Evolutionary conservation across 2,329 filamentous ascomycete genomes (phyloP), one percentile per base, ranked within the genome.

Genomic region (Talaromyces sp.): DNA sequence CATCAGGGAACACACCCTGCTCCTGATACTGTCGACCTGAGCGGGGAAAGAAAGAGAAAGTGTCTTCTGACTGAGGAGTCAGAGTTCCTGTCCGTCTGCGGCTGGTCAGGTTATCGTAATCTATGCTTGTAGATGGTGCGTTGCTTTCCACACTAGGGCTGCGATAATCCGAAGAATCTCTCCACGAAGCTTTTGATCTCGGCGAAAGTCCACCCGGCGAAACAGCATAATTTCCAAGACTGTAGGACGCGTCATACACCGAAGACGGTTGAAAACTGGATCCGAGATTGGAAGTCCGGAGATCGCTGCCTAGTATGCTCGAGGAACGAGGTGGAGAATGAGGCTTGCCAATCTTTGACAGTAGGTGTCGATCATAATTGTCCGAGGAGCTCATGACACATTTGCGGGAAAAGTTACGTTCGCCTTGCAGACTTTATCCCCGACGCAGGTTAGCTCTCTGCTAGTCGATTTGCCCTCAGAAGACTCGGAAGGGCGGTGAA

Each of bases 1-100:
- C 71, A 63, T 80, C 81, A 3, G 80, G 77, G 68, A 85, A 85
- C 58, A 82, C 77, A 65, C 81, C 80, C 58, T 85, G 84, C 66
- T 89, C 86, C 75, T 87, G 87, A 70, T 84, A 87, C 54, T 85
- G 84, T 62, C 85, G 80, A 64, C 85, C 82, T 16, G 84, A 84
- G 54, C 79, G 76, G 66, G 78, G 81, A 16, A 80, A 76, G 44
- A 83, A 67, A 65, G 81, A 82, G 33, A 78, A 76, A 46, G 73
- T 72, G 62, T 85, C 84, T 63, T 87, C 84, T 33, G 70, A 63
- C 64, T 79, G 74, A 23, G 77, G 74, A 1, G 78, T 79, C 12
- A 81, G 81, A 64, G 79, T 77, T 67, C 79, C 81, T 42, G 77
- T 78, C 65, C 82, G 82, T 25, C 81, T 80, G 65, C 80, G 75